These are phyloP conservation scores for Pichia norvegensis DNA, from an alignment of 1,139 yeast genomes.

Conservation along the genomic window DNA sequence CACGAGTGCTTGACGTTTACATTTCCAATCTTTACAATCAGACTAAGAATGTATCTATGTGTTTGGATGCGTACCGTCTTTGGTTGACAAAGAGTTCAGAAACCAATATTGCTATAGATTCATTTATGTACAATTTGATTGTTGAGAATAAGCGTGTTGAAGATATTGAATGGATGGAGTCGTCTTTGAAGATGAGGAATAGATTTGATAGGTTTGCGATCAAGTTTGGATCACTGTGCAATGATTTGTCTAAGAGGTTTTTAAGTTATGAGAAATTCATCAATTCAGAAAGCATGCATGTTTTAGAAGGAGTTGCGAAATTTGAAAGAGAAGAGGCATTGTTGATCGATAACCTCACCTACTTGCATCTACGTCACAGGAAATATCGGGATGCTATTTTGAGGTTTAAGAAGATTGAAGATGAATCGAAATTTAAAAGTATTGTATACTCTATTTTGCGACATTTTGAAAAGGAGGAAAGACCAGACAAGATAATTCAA, in stretches of 20 bases:
- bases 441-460: slow-evolving; percentile 10
- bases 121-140: slow-evolving; percentile 18
- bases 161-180: slow-evolving; percentile 20
- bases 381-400: slow-evolving; percentile 11
- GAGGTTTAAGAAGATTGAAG: slow-evolving; percentile 7
- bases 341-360: slow-evolving; percentile 14
- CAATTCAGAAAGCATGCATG: slow-evolving; percentile 3
- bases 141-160: slow-evolving; percentile 15
- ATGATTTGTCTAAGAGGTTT: slow-evolving; percentile 7
- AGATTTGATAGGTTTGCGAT: slow-evolving; percentile 11
- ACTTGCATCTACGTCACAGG: slow-evolving; percentile 15
- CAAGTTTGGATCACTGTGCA: slow-evolving; percentile 12
- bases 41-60: slow-evolving; percentile 18
- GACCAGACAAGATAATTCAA: slow-evolving; percentile 12
- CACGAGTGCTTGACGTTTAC: slow-evolving; percentile 16
- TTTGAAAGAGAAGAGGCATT: slow-evolving; percentile 8
- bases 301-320: slow-evolving; percentile 4
- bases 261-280: slow-evolving; percentile 7
- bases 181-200: slow-evolving; percentile 11
- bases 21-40: slow-evolving; percentile 15
- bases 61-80: slow-evolving; percentile 20
- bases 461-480: slow-evolving; percentile 15
- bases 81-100: slow-evolving; percentile 20
- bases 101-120: slow-evolving; percentile 19
- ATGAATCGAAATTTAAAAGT: slow-evolving; percentile 9